Base-by-base conservation (phyloP, 208 protist species). In the Trypanosoma cruzi region DNA sequence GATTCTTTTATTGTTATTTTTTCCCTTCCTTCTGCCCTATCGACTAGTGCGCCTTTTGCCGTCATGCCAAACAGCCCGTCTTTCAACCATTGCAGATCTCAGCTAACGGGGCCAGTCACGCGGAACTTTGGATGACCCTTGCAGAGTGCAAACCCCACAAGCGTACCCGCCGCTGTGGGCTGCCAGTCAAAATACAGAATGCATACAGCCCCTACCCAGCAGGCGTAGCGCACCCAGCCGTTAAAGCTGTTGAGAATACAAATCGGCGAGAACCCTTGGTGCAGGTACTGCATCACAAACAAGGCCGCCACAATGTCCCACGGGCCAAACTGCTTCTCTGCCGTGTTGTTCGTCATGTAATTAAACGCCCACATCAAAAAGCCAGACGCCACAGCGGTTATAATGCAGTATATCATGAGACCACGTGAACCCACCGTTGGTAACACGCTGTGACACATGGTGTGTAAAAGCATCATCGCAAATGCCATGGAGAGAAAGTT, bases 131-230 rank as follows among this genome's bases (percentile, higher is more conserved):
- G 90, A 52, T 88, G 79, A 0, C 68, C 72, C 64, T 84, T 92
- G 77, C 84, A 93, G 22, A 97, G 81, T 46, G 76, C 81, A 6
- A 90, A 24, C 10, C 89, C 89, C 14, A 94, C 75, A n/a, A 82
- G 14, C 18, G 84, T 84, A 32, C 92, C 92, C 24, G 89, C 75
- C 20, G 89, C 31, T 40, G 84, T 93, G 32, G 89, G 89, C 82
- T 97, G 92, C 89, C 89, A 95, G 71, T 97, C 92, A 76, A 89
- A 97, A 77, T 94, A 97, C 52, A 88, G 31, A 63, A 97, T 94
- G 77, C 84, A 94, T 4, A 93, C 53, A 63, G 84, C 80, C 5
- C 92, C 92, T 14, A 97, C 88, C 82, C 84, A 94, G 60, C 82
- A 85, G 40, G 92, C 92, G 75, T 95, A 97, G 73, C 84, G 80